Percentiles rank a stretch among this genome's conserved stretches.
phyloP scores from a whole-genome alignment of 805 yeast genomes.

The Kodamaea restingae region DNA sequence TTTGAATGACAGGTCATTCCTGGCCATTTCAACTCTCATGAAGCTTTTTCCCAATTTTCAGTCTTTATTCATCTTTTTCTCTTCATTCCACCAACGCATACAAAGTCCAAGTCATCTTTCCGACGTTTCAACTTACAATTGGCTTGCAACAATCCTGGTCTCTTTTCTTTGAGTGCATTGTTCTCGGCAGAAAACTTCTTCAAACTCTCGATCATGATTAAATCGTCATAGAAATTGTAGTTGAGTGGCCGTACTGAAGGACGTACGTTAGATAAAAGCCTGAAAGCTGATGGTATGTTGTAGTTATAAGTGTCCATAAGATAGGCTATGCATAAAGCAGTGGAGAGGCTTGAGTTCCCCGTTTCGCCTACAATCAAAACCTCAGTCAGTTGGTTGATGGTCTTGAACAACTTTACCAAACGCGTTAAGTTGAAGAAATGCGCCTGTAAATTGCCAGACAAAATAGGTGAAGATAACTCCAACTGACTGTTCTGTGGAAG shows the following conservation, averaged over 20 bases:
- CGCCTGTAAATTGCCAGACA: constrained; percentile 34
- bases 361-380: constrained; percentile 32
- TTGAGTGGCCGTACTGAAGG: constrained; percentile 22
- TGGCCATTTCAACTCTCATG: no score
- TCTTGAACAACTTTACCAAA: constrained; percentile 30
- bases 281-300: constrained; percentile 28
- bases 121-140: constrained; percentile 30
- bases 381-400: constrained; percentile 28
- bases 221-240: constrained; percentile 35
- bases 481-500: constrained; percentile 23
- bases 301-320: constrained; percentile 39
- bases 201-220: constrained; percentile 36
- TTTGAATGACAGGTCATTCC: no score
- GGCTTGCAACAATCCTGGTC: constrained; percentile 21
- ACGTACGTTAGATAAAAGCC: constrained; percentile 18
- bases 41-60: background rate
- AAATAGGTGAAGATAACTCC: constrained; percentile 29
- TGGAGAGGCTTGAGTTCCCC: constrained; percentile 24
- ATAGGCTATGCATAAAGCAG: constrained; percentile 32
- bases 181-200: constrained; percentile 37
- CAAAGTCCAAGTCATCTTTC: constrained; percentile 14
- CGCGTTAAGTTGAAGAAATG: constrained; percentile 37
- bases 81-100: constrained; percentile 15
- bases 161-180: constrained; percentile 24
- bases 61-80: constrained; percentile 7